These are phyloP conservation scores for Agroathelia rolfsii DNA, from an alignment of 1,284 basidiomycete species.

Conservation along the genomic window DNA sequence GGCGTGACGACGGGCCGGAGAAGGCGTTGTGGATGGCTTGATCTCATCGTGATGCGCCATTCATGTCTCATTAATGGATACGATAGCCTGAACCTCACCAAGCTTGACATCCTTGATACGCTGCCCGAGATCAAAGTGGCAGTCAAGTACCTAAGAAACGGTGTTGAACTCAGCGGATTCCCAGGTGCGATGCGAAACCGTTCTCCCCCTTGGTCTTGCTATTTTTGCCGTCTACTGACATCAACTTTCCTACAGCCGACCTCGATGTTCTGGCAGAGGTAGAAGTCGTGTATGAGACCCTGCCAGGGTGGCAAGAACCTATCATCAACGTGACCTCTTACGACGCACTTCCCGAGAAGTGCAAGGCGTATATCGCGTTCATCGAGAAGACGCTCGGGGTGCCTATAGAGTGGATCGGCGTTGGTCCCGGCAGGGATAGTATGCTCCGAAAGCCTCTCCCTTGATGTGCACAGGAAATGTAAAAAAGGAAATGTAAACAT, in stretches of 20 bases:
- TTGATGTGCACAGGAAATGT: no score
- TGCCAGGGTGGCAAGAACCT: constrained; percentile 87
- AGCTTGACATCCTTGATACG: constrained; percentile 87
- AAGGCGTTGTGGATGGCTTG: constrained; percentile 94
- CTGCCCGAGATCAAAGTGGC: constrained; percentile 87
- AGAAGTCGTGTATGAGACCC: constrained; percentile 81
- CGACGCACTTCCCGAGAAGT: constrained; percentile 79
- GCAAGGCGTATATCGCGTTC: constrained; percentile 81
- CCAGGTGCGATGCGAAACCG: constrained; percentile 69
- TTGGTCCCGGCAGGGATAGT: constrained; percentile 75
- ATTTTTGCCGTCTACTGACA: constrained; percentile 6
- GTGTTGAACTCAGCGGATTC: constrained; percentile 76
- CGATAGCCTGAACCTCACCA: constrained; percentile 89
- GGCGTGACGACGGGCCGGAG: constrained; percentile 89
- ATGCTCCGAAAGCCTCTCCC: no score
- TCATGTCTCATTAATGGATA: constrained; percentile 95
- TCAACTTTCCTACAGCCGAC: constrained; percentile 47
- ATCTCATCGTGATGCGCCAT: constrained; percentile 90
- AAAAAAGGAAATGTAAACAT: no score
- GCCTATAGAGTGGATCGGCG: constrained; percentile 85
- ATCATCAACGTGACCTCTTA: constrained; percentile 64
- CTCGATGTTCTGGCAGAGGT: constrained; percentile 76
- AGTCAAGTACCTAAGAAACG: constrained; percentile 73
- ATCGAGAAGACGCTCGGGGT: constrained; percentile 80
- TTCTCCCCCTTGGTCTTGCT: constrained; percentile 3